Evolutionary conservation across 768 basidiomycete genomes (phyloP), one percentile per base, ranked within the genome.

Genomic region (Naematelia encephala): DNA sequence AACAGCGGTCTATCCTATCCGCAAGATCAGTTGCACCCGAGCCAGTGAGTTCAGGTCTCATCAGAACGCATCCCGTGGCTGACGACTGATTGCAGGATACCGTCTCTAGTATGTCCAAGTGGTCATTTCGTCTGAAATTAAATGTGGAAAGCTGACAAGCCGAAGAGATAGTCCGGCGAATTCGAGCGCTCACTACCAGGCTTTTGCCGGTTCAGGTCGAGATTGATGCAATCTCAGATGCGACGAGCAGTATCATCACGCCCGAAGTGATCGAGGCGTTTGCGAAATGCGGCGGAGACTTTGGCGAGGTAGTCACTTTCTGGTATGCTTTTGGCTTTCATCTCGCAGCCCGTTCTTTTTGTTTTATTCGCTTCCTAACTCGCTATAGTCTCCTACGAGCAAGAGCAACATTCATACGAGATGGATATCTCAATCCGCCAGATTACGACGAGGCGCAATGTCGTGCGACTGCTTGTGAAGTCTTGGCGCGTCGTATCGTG

Each of bases 371-470:
- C n/a, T n/a, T n/a, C n/a, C n/a, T n/a, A n/a, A n/a, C n/a, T n/a
- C n/a, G n/a, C n/a, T 26, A 12, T n/a, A 62, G 65, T 25, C 53
- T 59, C 11, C 59, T 50, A 42, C 57, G 57, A 43, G 61, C 59
- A 3, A 82, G 87, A 49, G 86, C 85, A 22, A 84, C 87, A 58
- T 96, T 93, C 64, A 82, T 89, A 77, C 84, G 82, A 77, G 90
- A 93, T 73, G 89, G 89, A 4, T 85, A 87, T 64, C 81, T 84
- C 50, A 85, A 91, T 75, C 84, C 89, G 27, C 87, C 91, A 2
- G 88, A 94, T 72, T 90, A 87, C 70, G 90, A 85, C 46, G 92
- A 96, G 78, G 91, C 91, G 65, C 66, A 83, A 16, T 85, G 87
- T 64, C 82, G 92, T 78, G 90, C 90, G 85, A 78, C 50, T 80